These are phyloP conservation scores for Desmodesmus armatus DNA, from an alignment of 139 green algal genomes.

Conservation along the genomic window DNA sequence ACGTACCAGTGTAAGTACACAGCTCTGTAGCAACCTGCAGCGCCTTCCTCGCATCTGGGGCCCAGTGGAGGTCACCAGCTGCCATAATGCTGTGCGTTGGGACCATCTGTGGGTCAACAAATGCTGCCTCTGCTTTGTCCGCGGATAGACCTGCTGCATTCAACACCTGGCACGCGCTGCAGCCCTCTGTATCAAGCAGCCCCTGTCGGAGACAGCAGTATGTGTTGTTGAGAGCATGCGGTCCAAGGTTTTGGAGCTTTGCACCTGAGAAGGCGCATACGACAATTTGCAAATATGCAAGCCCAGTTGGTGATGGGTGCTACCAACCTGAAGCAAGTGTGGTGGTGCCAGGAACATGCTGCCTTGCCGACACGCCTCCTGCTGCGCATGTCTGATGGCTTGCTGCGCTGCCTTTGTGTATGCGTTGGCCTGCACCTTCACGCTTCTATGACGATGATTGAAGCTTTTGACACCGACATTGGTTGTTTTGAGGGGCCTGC, in stretches of 20 bases:
- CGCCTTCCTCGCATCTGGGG: constrained; percentile 22
- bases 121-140: constrained; percentile 3
- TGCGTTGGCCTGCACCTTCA: neutral
- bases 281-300: too few relatives aligned
- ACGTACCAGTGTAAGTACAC: neutral
- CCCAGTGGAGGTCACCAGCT: constrained; percentile 31
- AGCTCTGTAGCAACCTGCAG: neutral
- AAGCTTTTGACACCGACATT: too few relatives aligned
- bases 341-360: constrained; percentile 29
- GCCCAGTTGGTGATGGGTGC: too few relatives aligned
- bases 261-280: too few relatives aligned
- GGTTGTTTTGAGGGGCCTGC: too few relatives aligned
- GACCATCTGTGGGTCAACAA: neutral
- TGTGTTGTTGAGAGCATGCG: too few relatives aligned
- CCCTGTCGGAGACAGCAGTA: too few relatives aligned
- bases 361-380: constrained; percentile 9
- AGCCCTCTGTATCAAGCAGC: neutral
- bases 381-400: constrained; percentile 15
- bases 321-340: constrained; percentile 41
- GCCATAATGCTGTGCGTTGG: constrained; percentile 9
- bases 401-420: neutral
- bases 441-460: too few relatives aligned
- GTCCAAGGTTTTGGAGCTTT: too few relatives aligned
- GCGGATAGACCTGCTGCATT: neutral
- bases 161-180: neutral